A percentile compares a stretch with the other conserved stretches of the same genome.
Evolutionary conservation across 2,329 filamentous ascomycete species (phyloP).

Genomic region (Ophiostoma sp.): DNA sequence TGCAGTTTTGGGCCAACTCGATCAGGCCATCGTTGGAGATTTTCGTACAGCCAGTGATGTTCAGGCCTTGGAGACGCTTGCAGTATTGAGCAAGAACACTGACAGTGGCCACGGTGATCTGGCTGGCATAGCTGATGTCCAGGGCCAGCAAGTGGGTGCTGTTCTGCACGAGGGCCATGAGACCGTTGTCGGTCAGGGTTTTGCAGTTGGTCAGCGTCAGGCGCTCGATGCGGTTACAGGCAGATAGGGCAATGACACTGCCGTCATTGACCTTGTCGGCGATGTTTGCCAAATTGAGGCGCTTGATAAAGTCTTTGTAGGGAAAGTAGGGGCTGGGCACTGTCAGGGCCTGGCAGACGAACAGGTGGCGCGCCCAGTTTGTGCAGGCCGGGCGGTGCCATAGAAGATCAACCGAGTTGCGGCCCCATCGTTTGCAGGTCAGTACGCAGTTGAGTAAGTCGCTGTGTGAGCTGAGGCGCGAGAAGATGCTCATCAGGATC

Average conservation of each 20-base stretch:
- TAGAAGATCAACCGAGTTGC: constrained; percentile 84
- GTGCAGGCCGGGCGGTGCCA: constrained; percentile 94
- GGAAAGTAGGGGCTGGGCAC: constrained; percentile 73
- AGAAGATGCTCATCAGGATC: constrained; percentile 88
- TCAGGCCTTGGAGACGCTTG: constrained; percentile 79
- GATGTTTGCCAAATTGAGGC: constrained; percentile 81
- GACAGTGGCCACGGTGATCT: constrained; percentile 78
- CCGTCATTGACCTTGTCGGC: constrained; percentile 76
- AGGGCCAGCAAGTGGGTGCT: constrained; percentile 80
- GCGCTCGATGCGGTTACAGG: constrained; percentile 87
- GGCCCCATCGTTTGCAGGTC: constrained; percentile 89
- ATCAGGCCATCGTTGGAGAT: constrained; percentile 85
- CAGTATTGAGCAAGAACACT: constrained; percentile 75
- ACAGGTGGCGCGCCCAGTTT: constrained; percentile 74
- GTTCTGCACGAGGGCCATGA: constrained; percentile 71
- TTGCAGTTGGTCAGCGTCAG: constrained; percentile 88
- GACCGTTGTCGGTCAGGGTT: constrained; percentile 74
- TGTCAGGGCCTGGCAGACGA: constrained; percentile 73
- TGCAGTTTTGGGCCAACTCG: constrained; percentile 72
- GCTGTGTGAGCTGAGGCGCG: constrained; percentile 67
- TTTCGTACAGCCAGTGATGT: constrained; percentile 78
- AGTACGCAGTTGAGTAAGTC: constrained; percentile 87
- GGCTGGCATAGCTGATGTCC: constrained; percentile 80
- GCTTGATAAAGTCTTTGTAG: constrained; percentile 85
- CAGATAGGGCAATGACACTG: constrained; percentile 72